Evolutionary conservation across 2,329 filamentous ascomycete species (phyloP).

Genomic region (Cercospora berteroae): DNA sequence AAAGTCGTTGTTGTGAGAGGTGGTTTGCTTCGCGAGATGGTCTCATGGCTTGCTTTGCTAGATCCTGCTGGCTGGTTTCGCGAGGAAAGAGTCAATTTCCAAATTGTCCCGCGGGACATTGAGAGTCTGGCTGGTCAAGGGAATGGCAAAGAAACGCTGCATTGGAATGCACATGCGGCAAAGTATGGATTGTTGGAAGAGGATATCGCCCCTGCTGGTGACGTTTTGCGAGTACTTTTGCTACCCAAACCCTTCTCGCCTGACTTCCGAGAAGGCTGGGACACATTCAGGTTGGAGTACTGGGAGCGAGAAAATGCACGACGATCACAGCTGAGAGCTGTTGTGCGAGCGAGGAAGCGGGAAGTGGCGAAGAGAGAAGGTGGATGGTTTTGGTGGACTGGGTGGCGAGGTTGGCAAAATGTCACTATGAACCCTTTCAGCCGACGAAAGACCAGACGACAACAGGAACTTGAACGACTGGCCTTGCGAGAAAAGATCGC

Average conservation of each 20-base stretch:
- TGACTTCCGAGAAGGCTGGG: slow-evolving; percentile 95
- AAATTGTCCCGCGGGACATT: slow-evolving; percentile 42
- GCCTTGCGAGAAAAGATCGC: slow-evolving; percentile 31
- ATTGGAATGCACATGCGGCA: slow-evolving; percentile 41
- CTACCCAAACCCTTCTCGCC: slow-evolving; percentile 93
- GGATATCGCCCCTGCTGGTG: slow-evolving; percentile 83
- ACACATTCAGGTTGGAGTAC: slow-evolving; percentile 88
- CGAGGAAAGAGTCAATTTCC: slow-evolving; percentile 38
- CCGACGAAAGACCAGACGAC: slow-evolving; percentile 30
- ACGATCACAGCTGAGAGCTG: slow-evolving; percentile 67
- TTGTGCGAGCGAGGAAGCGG: slow-evolving; percentile 66
- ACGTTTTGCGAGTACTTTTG: slow-evolving; percentile 85
- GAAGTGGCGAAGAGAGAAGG: slow-evolving; percentile 68
- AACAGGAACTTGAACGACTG: slow-evolving; percentile 33
- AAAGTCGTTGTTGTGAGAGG: slow-evolving; percentile 89
- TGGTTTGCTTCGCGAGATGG: slow-evolving; percentile 74
- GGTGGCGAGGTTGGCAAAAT: slow-evolving; percentile 59
- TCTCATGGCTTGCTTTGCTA: slow-evolving; percentile 50
- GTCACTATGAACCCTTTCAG: slow-evolving; percentile 29
- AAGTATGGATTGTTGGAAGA: slow-evolving; percentile 63
- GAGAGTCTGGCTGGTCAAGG: slow-evolving; percentile 44
- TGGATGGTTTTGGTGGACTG: slow-evolving; percentile 84
- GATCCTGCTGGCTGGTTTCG: slow-evolving; percentile 36
- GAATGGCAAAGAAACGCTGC: slow-evolving; percentile 55
- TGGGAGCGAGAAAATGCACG: slow-evolving; percentile 97